phyloP scores from a whole-genome alignment of 1,139 yeast species.

The Yamadazyma diospyri region DNA sequence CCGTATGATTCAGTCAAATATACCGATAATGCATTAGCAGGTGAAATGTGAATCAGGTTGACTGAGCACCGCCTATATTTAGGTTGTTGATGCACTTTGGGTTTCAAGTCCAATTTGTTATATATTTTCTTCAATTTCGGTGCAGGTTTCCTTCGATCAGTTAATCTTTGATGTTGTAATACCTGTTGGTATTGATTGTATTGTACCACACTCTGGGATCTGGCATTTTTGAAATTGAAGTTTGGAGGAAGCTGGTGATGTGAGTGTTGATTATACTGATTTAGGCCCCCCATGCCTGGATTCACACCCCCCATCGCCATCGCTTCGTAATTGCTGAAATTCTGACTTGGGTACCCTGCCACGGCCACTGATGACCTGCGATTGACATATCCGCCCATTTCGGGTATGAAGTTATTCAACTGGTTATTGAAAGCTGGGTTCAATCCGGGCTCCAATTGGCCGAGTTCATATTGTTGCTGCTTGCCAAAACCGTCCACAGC shows the following conservation, averaged over 20 bases:
- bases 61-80: constrained; percentile 79
- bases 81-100: constrained; percentile 62
- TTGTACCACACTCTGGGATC: constrained; percentile 37
- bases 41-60: constrained; percentile 79
- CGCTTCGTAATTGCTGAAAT: not conserved
- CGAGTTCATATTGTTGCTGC: constrained; percentile 10
- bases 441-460: constrained; percentile 7
- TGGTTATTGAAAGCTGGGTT: constrained; percentile 11
- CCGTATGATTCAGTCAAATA: constrained; percentile 77
- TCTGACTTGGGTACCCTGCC: constrained; percentile 13
- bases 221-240: constrained; percentile 14
- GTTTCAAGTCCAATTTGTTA: constrained; percentile 54
- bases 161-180: constrained; percentile 23
- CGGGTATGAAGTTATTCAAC: constrained; percentile 7
- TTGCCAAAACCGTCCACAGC: constrained; percentile 27
- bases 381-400: constrained; percentile 12
- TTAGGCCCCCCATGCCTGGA: not conserved
- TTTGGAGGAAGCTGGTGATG: not conserved
- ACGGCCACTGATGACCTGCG: constrained; percentile 42
- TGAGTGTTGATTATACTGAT: not conserved
- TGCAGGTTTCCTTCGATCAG: constrained; percentile 28
- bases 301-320: constrained; percentile 2
- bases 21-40: constrained; percentile 76
- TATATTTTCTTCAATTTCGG: constrained; percentile 38
- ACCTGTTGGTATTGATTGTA: constrained; percentile 37